A percentile compares a stretch with the other conserved stretches of the same genome.
These are phyloP conservation scores for Sambucus nigra DNA, from an alignment of 129 eudicot genomes.

Conservation along the genomic window DNA sequence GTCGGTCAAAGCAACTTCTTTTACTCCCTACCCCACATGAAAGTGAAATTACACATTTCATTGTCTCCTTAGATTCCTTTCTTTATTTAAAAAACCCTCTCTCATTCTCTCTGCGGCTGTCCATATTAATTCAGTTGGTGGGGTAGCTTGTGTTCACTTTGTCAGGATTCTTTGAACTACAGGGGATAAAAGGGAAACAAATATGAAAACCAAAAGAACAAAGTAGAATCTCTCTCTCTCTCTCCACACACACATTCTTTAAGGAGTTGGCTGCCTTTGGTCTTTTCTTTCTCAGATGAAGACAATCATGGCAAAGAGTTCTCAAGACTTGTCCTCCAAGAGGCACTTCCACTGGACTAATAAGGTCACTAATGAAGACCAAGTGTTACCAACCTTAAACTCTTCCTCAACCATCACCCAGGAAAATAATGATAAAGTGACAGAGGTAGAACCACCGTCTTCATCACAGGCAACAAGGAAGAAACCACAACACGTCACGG, in stretches of 20 bases:
- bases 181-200: conserved; percentile 6
- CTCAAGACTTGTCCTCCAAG: conserved; percentile 37
- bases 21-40: conserved; percentile 45
- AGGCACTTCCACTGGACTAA: conserved; percentile 73
- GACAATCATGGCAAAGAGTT: conserved; percentile 47
- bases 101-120: conserved; percentile 4
- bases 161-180: conserved; percentile 24
- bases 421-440: conserved; percentile 8
- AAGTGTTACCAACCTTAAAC: conserved; percentile 31
- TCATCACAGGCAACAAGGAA: conserved; percentile 25
- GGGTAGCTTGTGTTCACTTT: conserved; percentile 32
- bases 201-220: conserved; percentile 16
- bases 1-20: conserved; percentile 41
- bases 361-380: conserved; percentile 54
- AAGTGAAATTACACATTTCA: conserved; percentile 55
- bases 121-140: conserved; percentile 12
- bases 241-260: conserved; percentile 14
- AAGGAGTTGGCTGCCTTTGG: conserved; percentile 26
- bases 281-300: conserved; percentile 29
- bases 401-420: conserved; percentile 10
- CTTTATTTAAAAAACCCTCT: conserved; percentile 27
- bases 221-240: conserved; percentile 22
- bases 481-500: conserved; percentile 48
- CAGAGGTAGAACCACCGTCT: conserved; percentile 4
- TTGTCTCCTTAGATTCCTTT: conserved; percentile 47